Evolutionary conservation across 345 rosid genomes (phyloP).

Genomic region (Corchorus capsularis): DNA sequence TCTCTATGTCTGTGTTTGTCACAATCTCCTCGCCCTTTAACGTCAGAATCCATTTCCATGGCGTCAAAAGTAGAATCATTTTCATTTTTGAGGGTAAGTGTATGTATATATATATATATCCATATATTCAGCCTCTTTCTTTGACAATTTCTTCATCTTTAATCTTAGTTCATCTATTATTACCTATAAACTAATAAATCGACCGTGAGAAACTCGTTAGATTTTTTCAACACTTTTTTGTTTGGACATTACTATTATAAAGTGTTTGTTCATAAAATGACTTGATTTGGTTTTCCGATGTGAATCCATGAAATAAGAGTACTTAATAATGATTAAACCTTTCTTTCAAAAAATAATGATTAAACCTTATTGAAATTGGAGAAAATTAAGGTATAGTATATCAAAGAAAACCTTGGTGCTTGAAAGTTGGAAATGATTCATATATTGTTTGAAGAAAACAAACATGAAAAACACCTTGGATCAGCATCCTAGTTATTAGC

Average conservation of each 20-base stretch:
- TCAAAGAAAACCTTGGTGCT: not conserved
- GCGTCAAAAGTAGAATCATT: not conserved
- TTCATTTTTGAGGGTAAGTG: not conserved
- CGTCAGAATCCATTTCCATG: not conserved
- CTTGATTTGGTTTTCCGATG: not conserved
- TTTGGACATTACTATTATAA: not conserved
- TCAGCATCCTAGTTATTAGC: no score
- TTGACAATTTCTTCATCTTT: not conserved
- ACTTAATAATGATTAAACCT: no score
- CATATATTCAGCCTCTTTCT: not conserved
- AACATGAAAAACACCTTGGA: no score
- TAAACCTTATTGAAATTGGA: not conserved
- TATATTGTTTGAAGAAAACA: no score
- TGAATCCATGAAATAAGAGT: not conserved
- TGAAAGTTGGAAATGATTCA: no score
- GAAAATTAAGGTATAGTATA: not conserved
- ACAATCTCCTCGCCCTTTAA: not conserved
- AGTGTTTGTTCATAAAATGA: no score
- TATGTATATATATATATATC: not conserved
- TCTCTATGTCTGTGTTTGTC: not conserved
- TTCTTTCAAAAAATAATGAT: no score
- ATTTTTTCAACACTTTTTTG: not conserved
- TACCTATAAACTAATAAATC: not conserved
- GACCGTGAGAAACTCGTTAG: not conserved
- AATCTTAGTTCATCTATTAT: not conserved